Evolutionary conservation across 345 rosid genomes (phyloP), one percentile per base, ranked within the genome.

Genomic region (Linum trigynum): DNA sequence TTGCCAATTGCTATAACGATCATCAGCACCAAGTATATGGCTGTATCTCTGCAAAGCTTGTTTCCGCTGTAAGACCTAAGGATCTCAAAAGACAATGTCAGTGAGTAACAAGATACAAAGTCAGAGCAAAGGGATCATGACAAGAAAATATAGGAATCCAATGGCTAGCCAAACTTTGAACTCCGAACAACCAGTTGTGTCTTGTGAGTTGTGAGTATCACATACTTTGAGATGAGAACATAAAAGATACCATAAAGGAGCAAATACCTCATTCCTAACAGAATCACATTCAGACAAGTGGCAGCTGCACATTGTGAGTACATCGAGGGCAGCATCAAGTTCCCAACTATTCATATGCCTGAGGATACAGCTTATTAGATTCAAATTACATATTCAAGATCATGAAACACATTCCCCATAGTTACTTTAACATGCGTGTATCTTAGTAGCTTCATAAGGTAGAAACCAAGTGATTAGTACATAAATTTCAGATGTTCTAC

Each of bases 231-330:
- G 71, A 68, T 7, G 63, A 43, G 16, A 50, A 59, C 69, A 38
- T 41, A 71, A 39, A 59, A n/a, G n/a, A 17, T 53, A 36, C 9
- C 53, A 60, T 32, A 69, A 40, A 17, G 41, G 69, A 77, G 65
- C 40, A 42, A 61, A 61, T 41, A 92, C 98, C 96, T 92, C 90
- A 74, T 67, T 71, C 66, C 83, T 85, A 57, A 82, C 39, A 53
- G 84, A 86, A 77, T 92, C 88, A 9, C 74, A 75, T 65, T 81
- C 80, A 66, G 80, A 72, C 66, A 90, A 84, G 81, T 92, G 97
- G 72, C 96, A 92, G 74, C 97, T 77, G 83, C 97, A 92, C 98
- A 92, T 92, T 61, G 98, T 90, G 69, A 90, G 96, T 75, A 90
- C 92, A 75, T 92, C 95, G 74, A 92, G 72, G 53, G 92, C 97